Conservation (phyloP, 1,139 yeast genomes). For the Zhuliangozyma blackwelliae region DNA sequence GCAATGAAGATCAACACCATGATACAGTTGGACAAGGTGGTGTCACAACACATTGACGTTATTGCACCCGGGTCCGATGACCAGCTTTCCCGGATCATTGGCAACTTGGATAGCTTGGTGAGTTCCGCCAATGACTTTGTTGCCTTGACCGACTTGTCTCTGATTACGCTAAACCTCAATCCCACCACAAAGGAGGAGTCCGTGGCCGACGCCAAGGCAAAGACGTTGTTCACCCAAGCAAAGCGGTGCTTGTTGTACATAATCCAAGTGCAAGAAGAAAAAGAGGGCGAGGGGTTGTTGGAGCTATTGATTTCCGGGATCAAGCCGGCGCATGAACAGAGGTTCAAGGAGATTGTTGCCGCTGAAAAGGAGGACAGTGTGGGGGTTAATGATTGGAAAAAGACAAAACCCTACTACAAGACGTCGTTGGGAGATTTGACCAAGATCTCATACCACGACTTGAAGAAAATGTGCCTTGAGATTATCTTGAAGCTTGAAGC, state of each 20-base stretch:
- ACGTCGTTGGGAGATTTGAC: conserved; percentile 53
- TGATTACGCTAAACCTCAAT: conserved; percentile 39
- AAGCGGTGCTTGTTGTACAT: conserved; percentile 78
- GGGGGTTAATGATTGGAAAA: conserved; percentile 12
- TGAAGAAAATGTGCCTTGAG: conserved; percentile 75
- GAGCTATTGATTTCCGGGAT: conserved; percentile 75
- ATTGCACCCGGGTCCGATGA: conserved; percentile 53
- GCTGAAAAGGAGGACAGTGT: conserved; percentile 38
- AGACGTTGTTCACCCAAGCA: conserved; percentile 67
- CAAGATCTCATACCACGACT: conserved; percentile 60
- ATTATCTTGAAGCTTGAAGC: conserved; percentile 72
- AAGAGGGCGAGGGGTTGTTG: conserved; percentile 57
- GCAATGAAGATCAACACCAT: conserved; percentile 63
- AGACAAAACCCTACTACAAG: conserved; percentile 31
- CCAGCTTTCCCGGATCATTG: conserved; percentile 43
- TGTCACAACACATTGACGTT: conserved; percentile 49
- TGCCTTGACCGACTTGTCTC: conserved; percentile 39
- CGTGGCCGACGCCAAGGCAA: conserved; percentile 41
- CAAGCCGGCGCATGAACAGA: conserved; percentile 59
- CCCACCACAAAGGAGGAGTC: conserved; percentile 49
- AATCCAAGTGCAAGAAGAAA: conserved; percentile 68
- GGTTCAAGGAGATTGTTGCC: conserved; percentile 51
- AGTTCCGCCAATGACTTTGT: conserved; percentile 37
- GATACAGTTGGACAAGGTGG: conserved; percentile 55
- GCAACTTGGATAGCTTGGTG: conserved; percentile 29